Base-by-base conservation (phyloP, 768 basidiomycete genomes). In the Rhizopogon salebrosus region DNA sequence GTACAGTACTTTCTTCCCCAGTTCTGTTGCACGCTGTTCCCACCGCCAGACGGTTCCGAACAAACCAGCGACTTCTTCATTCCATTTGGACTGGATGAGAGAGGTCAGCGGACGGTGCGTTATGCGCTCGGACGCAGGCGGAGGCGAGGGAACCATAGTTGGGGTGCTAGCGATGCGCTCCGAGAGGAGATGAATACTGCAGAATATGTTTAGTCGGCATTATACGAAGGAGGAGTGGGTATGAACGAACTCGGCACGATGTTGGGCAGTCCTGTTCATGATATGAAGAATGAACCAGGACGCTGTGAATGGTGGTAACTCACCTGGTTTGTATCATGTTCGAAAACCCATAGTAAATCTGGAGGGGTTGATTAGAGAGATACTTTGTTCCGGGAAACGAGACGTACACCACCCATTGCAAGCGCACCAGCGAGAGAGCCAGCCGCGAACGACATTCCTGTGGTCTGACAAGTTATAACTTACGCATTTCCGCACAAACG, bases 331-430 rank as follows among this genome's bases (percentile, higher is more conserved):
- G 75, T 43, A 87, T 83, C 65, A 85, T 62, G 60, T 77, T 81
- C 3, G 84, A 86, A 62, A 87, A 83, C 22, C 83, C 85, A 65
- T 87, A 87, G 68, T 87, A 87, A 5, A 85, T 73, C 84, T 84
- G 56, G 10, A 51, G 27, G 22, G 20, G 18, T 23, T 13, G 10
- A 34, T 42, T 38, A 22, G 26, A 42, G 13, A 16, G 16, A 31
- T 43, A 16, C 31, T n/a, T 41, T 23, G 26, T 22, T 38, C 40
- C 22, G 8, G 29, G 22, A 31, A 39, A 10, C 13, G 23, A 42
- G 36, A 53, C 70, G 61, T 66, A 82, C 85, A 56, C 85, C 85
- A 50, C 85, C 84, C 34, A 84, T 85, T 48, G 80, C 77, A 52
- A 87, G 71, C 31, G 82, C 83, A 24, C 85, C 85, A 34, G 85